phyloP scores from a whole-genome alignment of 768 basidiomycete genomes.

The Xerocomellus intermedius region DNA sequence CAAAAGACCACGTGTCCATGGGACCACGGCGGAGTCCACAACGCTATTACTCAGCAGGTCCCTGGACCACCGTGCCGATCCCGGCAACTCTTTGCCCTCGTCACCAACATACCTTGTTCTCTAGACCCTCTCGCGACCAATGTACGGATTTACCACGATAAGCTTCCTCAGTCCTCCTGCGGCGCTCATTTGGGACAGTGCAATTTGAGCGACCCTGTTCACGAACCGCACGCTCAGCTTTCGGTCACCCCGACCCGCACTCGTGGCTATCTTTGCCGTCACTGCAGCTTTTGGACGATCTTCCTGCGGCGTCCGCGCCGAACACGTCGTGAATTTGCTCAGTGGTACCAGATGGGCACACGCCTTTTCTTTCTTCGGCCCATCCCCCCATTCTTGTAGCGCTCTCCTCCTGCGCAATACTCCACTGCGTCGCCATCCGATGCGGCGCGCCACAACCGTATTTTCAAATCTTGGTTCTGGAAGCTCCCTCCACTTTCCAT shows the following conservation, averaged over 20 bases:
- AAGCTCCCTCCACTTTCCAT: constrained; percentile 5
- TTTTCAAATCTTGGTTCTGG: background rate
- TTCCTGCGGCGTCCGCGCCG: constrained; percentile 4
- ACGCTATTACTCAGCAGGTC: constrained; percentile 21
- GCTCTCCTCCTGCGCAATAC: constrained; percentile 11
- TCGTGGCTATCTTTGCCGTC: background rate
- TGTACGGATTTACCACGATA: constrained; percentile 16
- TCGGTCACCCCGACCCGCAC: constrained; percentile 2
- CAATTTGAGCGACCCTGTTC: no score
- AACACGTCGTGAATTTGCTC: constrained; percentile 9
- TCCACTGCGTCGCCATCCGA: constrained; percentile 10
- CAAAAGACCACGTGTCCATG: constrained; percentile 30
- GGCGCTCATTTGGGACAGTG: background rate
- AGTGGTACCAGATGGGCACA: background rate
- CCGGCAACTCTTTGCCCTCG: constrained; percentile 7
- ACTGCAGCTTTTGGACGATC: background rate
- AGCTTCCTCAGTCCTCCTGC: constrained; percentile 19
- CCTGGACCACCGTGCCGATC: constrained; percentile 23
- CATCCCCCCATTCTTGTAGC: constrained; percentile 14
- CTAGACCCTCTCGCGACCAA: no score
- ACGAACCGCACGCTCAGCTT: background rate
- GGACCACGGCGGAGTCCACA: constrained; percentile 21
- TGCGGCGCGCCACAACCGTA: constrained; percentile 4
- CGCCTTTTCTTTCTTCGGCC: background rate
- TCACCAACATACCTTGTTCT: background rate